Evolutionary conservation across 371 early-diverging fungal species (phyloP), one percentile per base, ranked within the genome.

Genomic region (Chytridiales sp.): DNA sequence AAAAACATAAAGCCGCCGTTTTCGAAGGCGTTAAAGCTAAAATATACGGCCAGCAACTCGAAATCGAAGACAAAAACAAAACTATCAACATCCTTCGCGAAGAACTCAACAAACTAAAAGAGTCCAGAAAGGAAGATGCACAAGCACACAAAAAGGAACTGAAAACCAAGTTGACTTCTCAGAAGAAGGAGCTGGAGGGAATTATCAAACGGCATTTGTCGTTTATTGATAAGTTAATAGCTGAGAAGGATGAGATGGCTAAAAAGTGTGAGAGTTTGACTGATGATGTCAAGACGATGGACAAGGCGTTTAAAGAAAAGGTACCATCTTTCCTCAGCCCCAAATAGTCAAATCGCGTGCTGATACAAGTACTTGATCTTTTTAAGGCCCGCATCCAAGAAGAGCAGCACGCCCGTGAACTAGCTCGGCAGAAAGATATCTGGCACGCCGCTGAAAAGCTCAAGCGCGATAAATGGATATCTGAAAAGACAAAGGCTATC

Each of bases 401-500:
- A 43, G 81, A 78, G 24, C 51, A 62, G 30, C 73, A 79, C 34
- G 41, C 36, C 3, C 39, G 68, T 4, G 78, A 80, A 3, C n/a
- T 81, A 9, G 70, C 66, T 49, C 67, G 68, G 48, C 76, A 79
- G 50, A 21, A 62, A 24, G 75, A 78, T 26, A 6, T 80, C 41
- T 80, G 80, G 80, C 64, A 66, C 31, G 69, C 72, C 4, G 66
- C 67, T 22, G 81, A 81, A 41, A 80, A 80, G 55, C 42, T 79
- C 38, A 78, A 74, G 49, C 68, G 81, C 26, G 81, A 80, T 27
- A 78, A 78, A 49, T 80, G 80, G 81, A 75, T 80, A 24, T 55
- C 68, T 31, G 77, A 74, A 42, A 73, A 72, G 34, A 73, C 74
- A 3, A 75, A 76, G 43, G 41, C 58, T 6, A 81, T 81, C 57